Evolutionary conservation across 2,329 filamentous ascomycete species (phyloP), one percentile per base, ranked within the genome.

Genomic region (Colletotrichum shisoi): DNA sequence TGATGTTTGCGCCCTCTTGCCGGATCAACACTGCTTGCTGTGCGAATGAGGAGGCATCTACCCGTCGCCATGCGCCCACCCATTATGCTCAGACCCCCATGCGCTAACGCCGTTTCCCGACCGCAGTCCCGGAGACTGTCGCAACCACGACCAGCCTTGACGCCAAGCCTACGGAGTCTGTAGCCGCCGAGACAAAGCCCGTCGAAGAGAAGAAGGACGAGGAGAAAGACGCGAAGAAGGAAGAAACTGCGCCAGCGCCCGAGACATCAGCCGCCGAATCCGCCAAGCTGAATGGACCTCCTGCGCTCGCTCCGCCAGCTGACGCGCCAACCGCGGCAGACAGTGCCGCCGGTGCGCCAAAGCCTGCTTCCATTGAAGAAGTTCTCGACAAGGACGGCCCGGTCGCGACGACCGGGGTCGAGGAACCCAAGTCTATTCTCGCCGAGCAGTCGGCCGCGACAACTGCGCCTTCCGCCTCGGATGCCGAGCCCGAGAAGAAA

Each of bases 271-370:
- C 61, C 3, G 64, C 72, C 15, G 71, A 72, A 48, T 63, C 69
- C 11, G 37, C 67, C 57, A 72, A 74, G 69, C 39, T 69, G 3
- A 71, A 71, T 17, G 72, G 73, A 42, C 62, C 69, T 71, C 59
- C 11, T 65, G 70, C 57, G 54, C 63, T 44, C 64, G 71, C 46
- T 69, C 73, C 31, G 11, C 63, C 61, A 1, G 49, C 69, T 7
- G 70, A 62, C 17, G 66, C 61, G 71, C 42, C 69, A 12, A 53
- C 60, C 12, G 59, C 46, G 9, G 70, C 79, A 52, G 72, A 71
- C 24, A 77, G 77, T 17, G 74, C 76, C 8, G 76, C 76, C 19
- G 70, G 79, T 70, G 80, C 77, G 9, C 79, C 79, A 27, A 71
- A 70, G 61, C 59, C 67, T 4, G 68, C 65, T 24, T 49, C 62